Base-by-base conservation (phyloP, 106 monocot genomes). In the Dactylorhiza incarnata region DNA sequence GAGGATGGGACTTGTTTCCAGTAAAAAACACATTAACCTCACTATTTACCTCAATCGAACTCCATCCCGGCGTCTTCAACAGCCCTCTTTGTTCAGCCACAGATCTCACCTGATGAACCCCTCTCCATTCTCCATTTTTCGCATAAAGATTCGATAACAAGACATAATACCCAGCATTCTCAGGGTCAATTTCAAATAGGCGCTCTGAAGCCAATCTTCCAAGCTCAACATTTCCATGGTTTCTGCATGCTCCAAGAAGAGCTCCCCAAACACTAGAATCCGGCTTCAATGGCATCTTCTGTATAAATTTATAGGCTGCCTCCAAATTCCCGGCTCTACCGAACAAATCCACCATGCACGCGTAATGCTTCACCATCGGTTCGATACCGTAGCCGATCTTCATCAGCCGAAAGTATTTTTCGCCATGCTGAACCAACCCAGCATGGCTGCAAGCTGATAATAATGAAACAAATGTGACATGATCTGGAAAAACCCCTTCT, bases 191-290 rank as follows among this genome's bases (percentile, higher is more conserved):
- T 79, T 90, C 81, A 76, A 86, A 86, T 44, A 94, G 55, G 25
- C 71, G 43, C 13, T 61, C 53, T 2, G 86, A 88, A 80, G 86
- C 86, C 72, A 86, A 13, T 77, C 43, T 69, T 4, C 86, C 94
- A 43, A 94, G 73, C 47, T 88, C 88, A 22, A 90, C 77, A 68
- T 90, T 86, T 49, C 94, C 88, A 80, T 94, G 79, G 22, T 88
- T 81, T 10, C 72, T 47, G 70, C 93, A 94, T 47, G 87, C 86
- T 19, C 81, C 84, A 50, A 94, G 86, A 48, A 94, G 85, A 78
- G 90, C 94, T 73, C 94, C 94, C 94, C 94, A 94, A 1, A 88
- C 77, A 61, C 81, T 83, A 22, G 86, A 82, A 84, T 94, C 94
- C 23, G 88, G 47, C 72, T 61, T 83, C 7, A 86, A 9, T 44